Percentiles rank a stretch among this genome's conserved stretches.
Evolutionary conservation across 768 basidiomycete genomes (phyloP).

Genomic region (Agrocybe chaxingu): DNA sequence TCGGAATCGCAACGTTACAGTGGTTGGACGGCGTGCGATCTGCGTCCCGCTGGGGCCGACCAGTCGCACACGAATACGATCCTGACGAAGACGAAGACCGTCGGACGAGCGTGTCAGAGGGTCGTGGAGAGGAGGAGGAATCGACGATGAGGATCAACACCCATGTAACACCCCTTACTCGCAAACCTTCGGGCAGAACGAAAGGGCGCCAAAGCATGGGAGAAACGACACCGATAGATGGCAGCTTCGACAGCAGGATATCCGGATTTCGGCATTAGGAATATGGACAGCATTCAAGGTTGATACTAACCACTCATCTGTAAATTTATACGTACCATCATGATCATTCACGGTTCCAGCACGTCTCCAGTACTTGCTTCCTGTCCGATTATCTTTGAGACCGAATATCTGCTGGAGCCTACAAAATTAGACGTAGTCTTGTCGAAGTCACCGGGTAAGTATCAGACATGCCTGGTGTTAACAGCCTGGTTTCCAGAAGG

Average conservation of each 20-base stretch:
- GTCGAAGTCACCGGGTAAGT: too few species aligned
- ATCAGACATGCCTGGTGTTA: too few species aligned
- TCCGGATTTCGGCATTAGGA: constrained; percentile 9
- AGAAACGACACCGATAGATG: constrained; percentile 37
- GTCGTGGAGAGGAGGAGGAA: constrained; percentile 33
- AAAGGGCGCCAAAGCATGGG: constrained; percentile 52
- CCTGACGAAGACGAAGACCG: constrained; percentile 40
- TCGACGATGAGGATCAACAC: constrained; percentile 32
- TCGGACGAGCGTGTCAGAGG: constrained; percentile 8
- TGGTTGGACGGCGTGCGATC: constrained; percentile 69
- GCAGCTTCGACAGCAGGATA: constrained; percentile 13
- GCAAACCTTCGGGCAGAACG: constrained; percentile 57
- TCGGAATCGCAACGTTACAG: constrained; percentile 56
- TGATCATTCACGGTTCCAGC: neutral
- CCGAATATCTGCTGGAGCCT: too few species aligned
- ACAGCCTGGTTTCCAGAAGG: too few species aligned
- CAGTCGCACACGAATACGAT: constrained; percentile 32
- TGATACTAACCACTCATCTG: neutral
- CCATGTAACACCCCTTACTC: constrained; percentile 60
- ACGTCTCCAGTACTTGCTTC: neutral
- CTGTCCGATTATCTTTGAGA: neutral
- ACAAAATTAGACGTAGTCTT: too few species aligned
- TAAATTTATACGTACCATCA: constrained; percentile 3
- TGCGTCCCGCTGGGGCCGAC: constrained; percentile 57
- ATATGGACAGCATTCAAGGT: neutral